Base-by-base conservation (phyloP, 306 rosid genomes). In the Abrus precatorius region DNA sequence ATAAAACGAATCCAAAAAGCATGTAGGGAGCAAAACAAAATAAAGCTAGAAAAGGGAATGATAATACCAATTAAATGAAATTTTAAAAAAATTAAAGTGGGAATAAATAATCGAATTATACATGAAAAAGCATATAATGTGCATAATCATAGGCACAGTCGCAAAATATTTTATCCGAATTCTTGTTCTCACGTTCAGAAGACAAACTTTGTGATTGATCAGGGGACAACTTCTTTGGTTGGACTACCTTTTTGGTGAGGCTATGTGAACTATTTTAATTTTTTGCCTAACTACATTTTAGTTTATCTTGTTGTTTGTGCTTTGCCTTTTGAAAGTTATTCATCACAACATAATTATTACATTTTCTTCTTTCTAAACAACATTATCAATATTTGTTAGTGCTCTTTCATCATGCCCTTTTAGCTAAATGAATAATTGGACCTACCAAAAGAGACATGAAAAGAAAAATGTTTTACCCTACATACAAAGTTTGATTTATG, bases 271-370 rank as follows among this genome's bases (percentile, higher is more conserved):
- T 34, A 57, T 62, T 74, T 55, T 32, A 83, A 62, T 45, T 75
- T 28, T 67, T 80, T 50, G 54, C 43, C 48, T 72, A 84, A 87
- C 84, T 85, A 79, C 80, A 69, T 7, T 36, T 75, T 80, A 74
- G 77, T 86, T 74, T 73, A 85, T 83, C 91, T 90, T 77, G 87
- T 84, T 88, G 84, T 84, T 80, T 86, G 91, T 84, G 86, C 80
- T 72, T 61, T 82, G 30, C 72, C 65, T 55, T 56, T 72, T 72
- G 49, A 59, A 54, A 57, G 65, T 38, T 48, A 45, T 53, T 79
- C 76, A 43, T 57, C 41, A 53, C 43, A 76, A 82, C 76, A 27
- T 72, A 80, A 84, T 82, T 56, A 36, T 45, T 47, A 33, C 59
- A 76, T 80, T 61, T 30, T 60, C 28, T 63, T 33, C 59, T 68